Conservation (phyloP, 2,329 filamentous ascomycete genomes). For the Fusarium chlamydosporum region DNA sequence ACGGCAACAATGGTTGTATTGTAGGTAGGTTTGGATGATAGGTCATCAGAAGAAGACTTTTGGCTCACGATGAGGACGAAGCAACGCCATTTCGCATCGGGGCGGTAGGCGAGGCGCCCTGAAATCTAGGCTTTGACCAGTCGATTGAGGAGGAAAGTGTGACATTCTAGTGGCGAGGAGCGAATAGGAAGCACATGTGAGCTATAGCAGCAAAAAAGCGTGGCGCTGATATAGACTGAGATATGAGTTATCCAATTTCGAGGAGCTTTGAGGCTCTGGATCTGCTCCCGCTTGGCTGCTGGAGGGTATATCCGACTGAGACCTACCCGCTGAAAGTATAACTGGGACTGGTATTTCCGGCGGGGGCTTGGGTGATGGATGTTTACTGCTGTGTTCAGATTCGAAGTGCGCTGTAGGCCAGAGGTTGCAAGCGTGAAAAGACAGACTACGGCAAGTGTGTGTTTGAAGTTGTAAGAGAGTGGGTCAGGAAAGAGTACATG, state of each 20-base stretch:
- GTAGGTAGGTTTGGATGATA: slow-evolving; percentile 24
- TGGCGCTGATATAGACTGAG: slow-evolving; percentile 40
- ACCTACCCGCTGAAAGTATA: slow-evolving; percentile 19
- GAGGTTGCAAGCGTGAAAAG: slow-evolving; percentile 31
- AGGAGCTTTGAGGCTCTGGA: slow-evolving; percentile 21
- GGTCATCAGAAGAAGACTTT: slow-evolving; percentile 17
- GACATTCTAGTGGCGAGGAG: slow-evolving; percentile 17
- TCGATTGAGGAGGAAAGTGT: slow-evolving; percentile 23
- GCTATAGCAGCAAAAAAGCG: slow-evolving; percentile 21
- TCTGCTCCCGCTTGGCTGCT: slow-evolving; percentile 21
- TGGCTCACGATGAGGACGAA: slow-evolving; percentile 40
- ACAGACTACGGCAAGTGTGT: slow-evolving; percentile 44
- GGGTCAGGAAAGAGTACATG: slow-evolving; percentile 35
- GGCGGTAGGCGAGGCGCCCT: slow-evolving; percentile 27
- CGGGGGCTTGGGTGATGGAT: slow-evolving; percentile 23
- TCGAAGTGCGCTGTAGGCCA: slow-evolving; percentile 27
- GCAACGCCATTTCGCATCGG: slow-evolving; percentile 43
- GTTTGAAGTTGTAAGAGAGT: slow-evolving; percentile 51
- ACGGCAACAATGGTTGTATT: slow-evolving; percentile 4
- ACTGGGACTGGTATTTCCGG: slow-evolving; percentile 19
- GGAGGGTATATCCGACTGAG: slow-evolving; percentile 42
- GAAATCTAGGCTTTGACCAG: slow-evolving; percentile 25
- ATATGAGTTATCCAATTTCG: slow-evolving; percentile 26
- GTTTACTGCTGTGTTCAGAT: slow-evolving; percentile 27
- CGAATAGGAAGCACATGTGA: slow-evolving; percentile 33